Base-by-base conservation (phyloP, 225 moss, liverwort and hornwort species). In the Pseudoscleropodium purum region DNA sequence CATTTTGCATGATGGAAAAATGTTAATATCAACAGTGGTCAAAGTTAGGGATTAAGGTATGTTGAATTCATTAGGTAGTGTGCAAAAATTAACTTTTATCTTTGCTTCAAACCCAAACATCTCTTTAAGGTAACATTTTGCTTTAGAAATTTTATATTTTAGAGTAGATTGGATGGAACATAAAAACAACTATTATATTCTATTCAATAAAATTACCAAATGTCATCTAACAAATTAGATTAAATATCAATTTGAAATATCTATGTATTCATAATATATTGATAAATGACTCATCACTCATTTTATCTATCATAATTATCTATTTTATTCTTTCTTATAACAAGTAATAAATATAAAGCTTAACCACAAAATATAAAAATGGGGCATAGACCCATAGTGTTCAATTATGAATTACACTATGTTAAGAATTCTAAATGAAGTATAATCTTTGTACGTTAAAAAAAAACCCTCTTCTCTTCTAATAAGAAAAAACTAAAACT, bases 371-470 rank as follows among this genome's bases (percentile, higher is more conserved):
- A 39, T 5, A 36, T 77, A 18, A 19, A 34, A 39, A 30, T 81
- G 5, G 41, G 2, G 30, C 13, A 56, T 30, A 14, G 29, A 30
- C 0, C 2, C 1, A 61, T 6, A 13, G 9, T 61, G 3, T 61
- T 31, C 6, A 20, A 61, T 41, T 61, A 15, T 15, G 9, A 62
- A 45, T 43, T 43, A 31, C 12, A 82, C 11, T 23, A 11, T 11
- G 10, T 34, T 4, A 17, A 47, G 10, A 45, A 1, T 43, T 23
- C 11, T 16, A 7, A 47, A 47, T 34, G 11, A 82, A 33, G 3
- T 25, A 34, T 47, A 83, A 65, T 49, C 24, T 33, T 24, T 47
- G 3, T 17, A 18, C 2, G 8, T 65, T 17, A 8, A 3, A 78
- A 83, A 64, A 7, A 25, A n/a, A n/a, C n/a, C 1, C 5, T 11